Percentiles rank a stretch among this genome's conserved stretches.
phyloP scores from a whole-genome alignment of 345 rosid genomes.

The Aquilaria malaccensis region DNA sequence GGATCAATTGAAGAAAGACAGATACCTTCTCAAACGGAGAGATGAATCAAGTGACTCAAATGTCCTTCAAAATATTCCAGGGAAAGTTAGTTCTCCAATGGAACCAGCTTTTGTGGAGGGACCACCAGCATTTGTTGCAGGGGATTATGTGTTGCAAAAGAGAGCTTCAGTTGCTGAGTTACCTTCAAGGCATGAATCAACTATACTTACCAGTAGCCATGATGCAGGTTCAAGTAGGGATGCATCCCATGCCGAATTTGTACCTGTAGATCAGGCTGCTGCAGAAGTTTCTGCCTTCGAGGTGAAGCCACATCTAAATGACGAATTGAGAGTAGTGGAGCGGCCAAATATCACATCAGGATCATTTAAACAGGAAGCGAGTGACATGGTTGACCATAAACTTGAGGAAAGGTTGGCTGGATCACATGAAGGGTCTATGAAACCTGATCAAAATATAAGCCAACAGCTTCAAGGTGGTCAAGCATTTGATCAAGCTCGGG shows the following conservation, averaged over 20 bases:
- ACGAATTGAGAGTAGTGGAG: conserved; percentile 21
- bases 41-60: conserved; percentile 44
- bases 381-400: conserved; percentile 24
- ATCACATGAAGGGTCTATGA: conserved; percentile 32
- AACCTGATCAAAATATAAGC: conserved; percentile 23
- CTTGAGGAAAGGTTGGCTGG: conserved; percentile 24
- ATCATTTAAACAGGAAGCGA: conserved; percentile 24
- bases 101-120: conserved; percentile 30
- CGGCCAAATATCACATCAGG: conserved; percentile 16
- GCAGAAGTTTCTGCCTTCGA: conserved; percentile 13
- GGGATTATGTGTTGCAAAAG: conserved; percentile 72
- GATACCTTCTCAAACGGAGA: conserved; percentile 73
- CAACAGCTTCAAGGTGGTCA: conserved; percentile 25
- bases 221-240: conserved; percentile 27
- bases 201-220: conserved; percentile 27
- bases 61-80: conserved; percentile 26
- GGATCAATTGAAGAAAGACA: conserved; percentile 74
- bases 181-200: conserved; percentile 30
- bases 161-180: conserved; percentile 34
- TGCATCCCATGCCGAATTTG: conserved; percentile 23
- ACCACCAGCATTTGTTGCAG: conserved; percentile 30
- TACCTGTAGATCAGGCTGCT: conserved; percentile 18
- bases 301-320: conserved; percentile 23
- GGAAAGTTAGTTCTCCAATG: conserved; percentile 30
- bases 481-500: conserved; percentile 27